Evolutionary conservation across 2,329 filamentous ascomycete species (phyloP), one percentile per base, ranked within the genome.

Genomic region (Raffaelea arxii): DNA sequence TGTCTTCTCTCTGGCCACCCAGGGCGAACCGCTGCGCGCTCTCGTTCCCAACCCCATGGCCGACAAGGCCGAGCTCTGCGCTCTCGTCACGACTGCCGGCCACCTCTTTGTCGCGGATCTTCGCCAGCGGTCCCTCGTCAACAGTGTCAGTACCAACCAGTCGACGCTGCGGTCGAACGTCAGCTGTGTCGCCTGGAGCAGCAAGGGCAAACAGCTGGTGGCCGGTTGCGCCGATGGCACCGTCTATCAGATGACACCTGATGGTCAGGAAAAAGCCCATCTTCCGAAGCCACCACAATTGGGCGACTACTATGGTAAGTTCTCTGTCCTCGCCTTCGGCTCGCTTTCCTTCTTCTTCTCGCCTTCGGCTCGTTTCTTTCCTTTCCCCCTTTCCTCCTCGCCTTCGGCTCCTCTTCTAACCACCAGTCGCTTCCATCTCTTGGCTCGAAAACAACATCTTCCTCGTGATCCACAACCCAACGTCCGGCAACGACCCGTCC

Each of bases 371-470:
- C n/a, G n/a, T 22, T 21, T 3, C 12, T 3, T 40, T n/a, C n/a
- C n/a, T 12, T 14, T 12, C 10, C 12, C 18, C 22, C 6, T 27
- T 40, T 14, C 6, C 10, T 25, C 43, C 21, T 35, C 2, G 38
- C 11, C 12, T 43, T 18, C 14, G 38, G 1, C n/a, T 36, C 35
- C 46, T 53, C 21, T 46, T 39, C 12, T 11, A 14, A 47, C 30
- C 21, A 25, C 43, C 55, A 83, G 86, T 94, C 3, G 86, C 88
- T 4, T 84, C 84, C 16, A 73, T 98, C 36, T 75, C 76, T 32
- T 98, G 94, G 92, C 74, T 97, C 19, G 86, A 92, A 58, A 95
- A 92, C 55, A 69, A 94, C 55, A 68, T 91, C 2, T 94, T 96
- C 60, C 71, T 97, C 39, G 74, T 83, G 46, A 77, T 92, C 21